Conservation (phyloP, 306 rosid species). For the Rosa chinensis region DNA sequence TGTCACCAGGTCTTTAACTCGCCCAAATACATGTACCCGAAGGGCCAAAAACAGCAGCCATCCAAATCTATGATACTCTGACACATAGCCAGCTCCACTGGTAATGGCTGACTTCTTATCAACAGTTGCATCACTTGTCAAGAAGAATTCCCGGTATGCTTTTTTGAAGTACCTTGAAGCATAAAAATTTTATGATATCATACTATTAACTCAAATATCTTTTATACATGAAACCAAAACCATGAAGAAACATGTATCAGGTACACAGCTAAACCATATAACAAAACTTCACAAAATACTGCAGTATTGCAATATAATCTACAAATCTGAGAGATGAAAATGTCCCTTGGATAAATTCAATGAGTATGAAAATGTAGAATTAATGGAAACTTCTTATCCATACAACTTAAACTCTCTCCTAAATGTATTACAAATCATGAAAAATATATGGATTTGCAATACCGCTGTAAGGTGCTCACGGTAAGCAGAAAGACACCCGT, state of each 20-base stretch:
- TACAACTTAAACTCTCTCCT: neutral
- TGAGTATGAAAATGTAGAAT: neutral
- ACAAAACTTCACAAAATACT: neutral
- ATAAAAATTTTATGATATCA: conserved; percentile 25
- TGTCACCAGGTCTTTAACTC: conserved; percentile 84
- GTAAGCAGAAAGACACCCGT: neutral
- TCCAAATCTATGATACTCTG: conserved; percentile 91
- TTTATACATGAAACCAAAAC: neutral
- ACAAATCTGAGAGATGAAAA: neutral
- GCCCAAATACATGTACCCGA: conserved; percentile 89
- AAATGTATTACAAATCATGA: neutral
- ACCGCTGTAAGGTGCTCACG: neutral
- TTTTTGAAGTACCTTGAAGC: conserved; percentile 75
- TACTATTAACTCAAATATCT: neutral
- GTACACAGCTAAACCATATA: neutral
- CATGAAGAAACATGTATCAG: neutral
- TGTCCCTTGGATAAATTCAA: neutral
- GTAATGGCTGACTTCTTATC: conserved; percentile 41
- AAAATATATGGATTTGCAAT: neutral
- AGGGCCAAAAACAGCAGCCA: conserved; percentile 98
- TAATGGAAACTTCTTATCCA: neutral
- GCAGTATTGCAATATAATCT: neutral
- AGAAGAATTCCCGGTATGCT: conserved; percentile 74
- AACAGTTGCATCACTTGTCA: conserved; percentile 53
- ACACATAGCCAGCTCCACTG: conserved; percentile 42